phyloP scores from a whole-genome alignment of 106 monocot genomes.

The Apostasia ramifera region DNA sequence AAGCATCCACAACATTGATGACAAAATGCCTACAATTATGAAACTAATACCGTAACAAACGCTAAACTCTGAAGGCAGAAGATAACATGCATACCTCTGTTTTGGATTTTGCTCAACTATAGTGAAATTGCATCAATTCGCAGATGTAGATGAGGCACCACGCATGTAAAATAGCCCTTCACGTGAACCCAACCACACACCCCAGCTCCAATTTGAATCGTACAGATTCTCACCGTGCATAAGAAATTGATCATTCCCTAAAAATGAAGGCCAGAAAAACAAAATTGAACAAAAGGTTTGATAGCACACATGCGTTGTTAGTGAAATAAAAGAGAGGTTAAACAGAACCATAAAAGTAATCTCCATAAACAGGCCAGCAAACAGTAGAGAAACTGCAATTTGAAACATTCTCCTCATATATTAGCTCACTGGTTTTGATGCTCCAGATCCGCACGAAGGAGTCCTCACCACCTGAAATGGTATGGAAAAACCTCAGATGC shows the following conservation, averaged over 20 bases:
- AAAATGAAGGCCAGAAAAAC: not conserved
- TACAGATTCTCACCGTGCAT: conserved; percentile 3
- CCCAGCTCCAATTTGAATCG: conserved; percentile 25
- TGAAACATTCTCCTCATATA: conserved; percentile 53
- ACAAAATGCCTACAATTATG: too few relatives aligned
- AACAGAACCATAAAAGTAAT: conserved; percentile 4
- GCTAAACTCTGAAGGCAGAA: too few relatives aligned
- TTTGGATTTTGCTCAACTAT: too few relatives aligned
- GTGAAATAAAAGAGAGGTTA: not conserved
- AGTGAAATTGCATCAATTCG: too few relatives aligned
- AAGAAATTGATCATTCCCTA: conserved; percentile 6
- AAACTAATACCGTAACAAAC: too few relatives aligned
- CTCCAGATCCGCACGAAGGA: conserved; percentile 68
- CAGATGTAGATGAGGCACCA: conserved; percentile 18
- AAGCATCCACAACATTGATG: too few relatives aligned
- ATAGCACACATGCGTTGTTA: too few relatives aligned
- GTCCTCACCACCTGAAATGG: conserved; percentile 71
- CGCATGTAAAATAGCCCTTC: conserved; percentile 45
- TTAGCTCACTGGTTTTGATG: conserved; percentile 59
- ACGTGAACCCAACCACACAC: conserved; percentile 53
- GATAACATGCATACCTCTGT: too few relatives aligned
- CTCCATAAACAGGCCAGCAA: conserved; percentile 50
- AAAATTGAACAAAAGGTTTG: not conserved
- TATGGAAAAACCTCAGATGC: not conserved
- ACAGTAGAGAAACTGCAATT: conserved; percentile 26